Conservation (phyloP, 495 filamentous ascomycete species). For the Penicillium diatomitis region DNA sequence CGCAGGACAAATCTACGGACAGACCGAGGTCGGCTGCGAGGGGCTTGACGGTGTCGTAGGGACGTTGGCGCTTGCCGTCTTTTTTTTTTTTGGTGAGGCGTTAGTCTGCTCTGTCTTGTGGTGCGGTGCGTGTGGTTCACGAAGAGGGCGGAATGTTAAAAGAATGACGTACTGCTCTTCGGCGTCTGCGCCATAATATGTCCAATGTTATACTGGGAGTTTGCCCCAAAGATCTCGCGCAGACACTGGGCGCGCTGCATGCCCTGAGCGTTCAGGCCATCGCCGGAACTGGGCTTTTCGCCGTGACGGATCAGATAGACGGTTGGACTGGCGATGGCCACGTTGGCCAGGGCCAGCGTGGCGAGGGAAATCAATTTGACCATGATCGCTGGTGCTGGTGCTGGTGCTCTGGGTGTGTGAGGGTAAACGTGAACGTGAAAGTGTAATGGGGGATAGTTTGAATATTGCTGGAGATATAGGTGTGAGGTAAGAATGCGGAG, state of each 20-base stretch:
- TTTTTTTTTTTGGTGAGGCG: not conserved
- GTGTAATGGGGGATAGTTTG: too few relatives aligned
- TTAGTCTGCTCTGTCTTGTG: too few relatives aligned
- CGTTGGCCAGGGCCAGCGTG: slow-evolving; percentile 14
- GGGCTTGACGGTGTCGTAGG: slow-evolving; percentile 43
- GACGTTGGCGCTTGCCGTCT: slow-evolving; percentile 42
- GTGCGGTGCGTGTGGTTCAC: too few relatives aligned
- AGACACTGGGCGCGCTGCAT: slow-evolving; percentile 43
- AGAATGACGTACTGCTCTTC: slow-evolving; percentile 28
- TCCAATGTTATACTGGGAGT: slow-evolving; percentile 40
- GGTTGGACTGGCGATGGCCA: slow-evolving; percentile 20
- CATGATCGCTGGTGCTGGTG: not conserved
- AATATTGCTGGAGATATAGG: too few relatives aligned
- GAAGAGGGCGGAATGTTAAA: too few relatives aligned
- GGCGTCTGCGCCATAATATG: slow-evolving; percentile 45
- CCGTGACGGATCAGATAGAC: slow-evolving; percentile 52
- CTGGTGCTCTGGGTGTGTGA: too few relatives aligned
- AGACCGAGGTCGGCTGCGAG: slow-evolving; percentile 43
- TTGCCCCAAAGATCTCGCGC: slow-evolving; percentile 34
- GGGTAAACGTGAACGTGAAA: too few relatives aligned
- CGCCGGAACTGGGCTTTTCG: slow-evolving; percentile 43
- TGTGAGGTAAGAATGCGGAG: too few relatives aligned
- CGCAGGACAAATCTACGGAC: slow-evolving; percentile 40
- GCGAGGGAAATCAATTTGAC: slow-evolving; percentile 5
- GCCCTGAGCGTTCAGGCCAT: slow-evolving; percentile 37